These are phyloP conservation scores for Exobasidium cylindrosporum DNA, from an alignment of 1,284 basidiomycete species.

Conservation along the genomic window DNA sequence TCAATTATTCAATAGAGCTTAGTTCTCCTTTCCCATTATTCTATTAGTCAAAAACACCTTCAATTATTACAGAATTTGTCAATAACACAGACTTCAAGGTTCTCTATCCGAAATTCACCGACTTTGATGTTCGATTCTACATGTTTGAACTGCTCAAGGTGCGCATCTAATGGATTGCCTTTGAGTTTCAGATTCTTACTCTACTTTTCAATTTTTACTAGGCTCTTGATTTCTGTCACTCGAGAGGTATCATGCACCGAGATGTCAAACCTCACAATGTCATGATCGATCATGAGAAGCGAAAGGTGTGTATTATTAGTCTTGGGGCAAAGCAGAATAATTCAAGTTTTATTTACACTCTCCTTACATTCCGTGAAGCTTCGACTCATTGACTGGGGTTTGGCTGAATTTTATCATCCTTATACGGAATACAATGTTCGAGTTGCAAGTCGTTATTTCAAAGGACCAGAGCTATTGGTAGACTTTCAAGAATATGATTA, in stretches of 20 bases:
- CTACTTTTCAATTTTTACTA: constrained; percentile 48
- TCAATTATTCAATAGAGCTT: no score
- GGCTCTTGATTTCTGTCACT: constrained; percentile 97
- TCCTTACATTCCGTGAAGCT: background rate
- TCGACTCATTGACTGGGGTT: constrained; percentile 95
- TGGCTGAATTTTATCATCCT: constrained; percentile 98
- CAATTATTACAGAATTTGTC: constrained; percentile 95
- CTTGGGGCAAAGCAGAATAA: constrained; percentile 26
- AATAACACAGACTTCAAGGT: constrained; percentile 98
- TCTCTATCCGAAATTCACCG: constrained; percentile 89
- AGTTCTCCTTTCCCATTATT: no score
- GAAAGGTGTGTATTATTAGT: constrained; percentile 68
- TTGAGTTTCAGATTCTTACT: constrained; percentile 16
- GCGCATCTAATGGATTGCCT: constrained; percentile 13
- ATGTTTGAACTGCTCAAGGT: constrained; percentile 95
- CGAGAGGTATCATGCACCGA: constrained; percentile 97
- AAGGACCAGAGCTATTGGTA: constrained; percentile 92
- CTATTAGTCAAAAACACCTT: constrained; percentile 84
- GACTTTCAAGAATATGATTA: constrained; percentile 99
- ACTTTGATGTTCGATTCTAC: constrained; percentile 93
- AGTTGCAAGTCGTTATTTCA: constrained; percentile 95
- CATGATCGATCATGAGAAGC: constrained; percentile 97
- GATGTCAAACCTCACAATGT: constrained; percentile 99
- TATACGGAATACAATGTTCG: constrained; percentile 97
- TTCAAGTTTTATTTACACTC: background rate